Conservation (phyloP, 148 eudicot species). For the Rhododendron molle region DNA sequence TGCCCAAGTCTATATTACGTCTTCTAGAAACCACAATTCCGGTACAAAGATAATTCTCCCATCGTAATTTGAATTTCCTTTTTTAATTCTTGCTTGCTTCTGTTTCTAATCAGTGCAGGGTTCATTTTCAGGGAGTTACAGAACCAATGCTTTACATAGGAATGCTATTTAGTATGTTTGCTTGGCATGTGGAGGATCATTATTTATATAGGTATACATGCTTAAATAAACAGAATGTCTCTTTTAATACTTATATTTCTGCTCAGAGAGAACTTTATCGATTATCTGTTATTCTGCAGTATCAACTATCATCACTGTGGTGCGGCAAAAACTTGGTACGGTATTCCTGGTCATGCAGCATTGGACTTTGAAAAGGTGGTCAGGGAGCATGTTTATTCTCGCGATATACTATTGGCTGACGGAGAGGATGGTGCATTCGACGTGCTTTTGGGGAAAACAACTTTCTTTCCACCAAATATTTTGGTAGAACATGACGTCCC, state of each 20-base stretch:
- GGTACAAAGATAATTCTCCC: conserved; percentile 33
- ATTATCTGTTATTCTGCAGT: conserved; percentile 39
- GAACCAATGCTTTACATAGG: conserved; percentile 99
- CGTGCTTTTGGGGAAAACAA: conserved; percentile 87
- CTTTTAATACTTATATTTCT: not conserved
- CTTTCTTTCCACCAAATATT: conserved; percentile 89
- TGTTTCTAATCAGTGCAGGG: not conserved
- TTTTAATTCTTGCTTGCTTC: not conserved
- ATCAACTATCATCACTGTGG: conserved; percentile 98
- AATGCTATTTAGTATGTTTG: conserved; percentile 99
- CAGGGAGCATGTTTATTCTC: conserved; percentile 67
- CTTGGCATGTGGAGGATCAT: conserved; percentile 99
- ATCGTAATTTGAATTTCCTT: conserved; percentile 1
- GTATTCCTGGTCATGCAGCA: conserved; percentile 92
- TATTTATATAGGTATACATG: conserved; percentile 70
- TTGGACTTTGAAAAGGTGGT: conserved; percentile 90
- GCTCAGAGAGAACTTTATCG: conserved; percentile 1
- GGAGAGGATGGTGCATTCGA: conserved; percentile 98
- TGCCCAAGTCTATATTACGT: conserved; percentile 74
- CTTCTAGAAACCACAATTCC: conserved; percentile 80
- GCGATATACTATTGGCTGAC: conserved; percentile 61
- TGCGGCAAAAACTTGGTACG: conserved; percentile 99
- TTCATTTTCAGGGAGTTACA: conserved; percentile 72
- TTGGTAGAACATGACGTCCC: conserved; percentile 76
- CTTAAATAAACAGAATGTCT: not conserved